Evolutionary conservation across 257 asterid genomes (phyloP).

Genomic region (Rubia yunnanensis): DNA sequence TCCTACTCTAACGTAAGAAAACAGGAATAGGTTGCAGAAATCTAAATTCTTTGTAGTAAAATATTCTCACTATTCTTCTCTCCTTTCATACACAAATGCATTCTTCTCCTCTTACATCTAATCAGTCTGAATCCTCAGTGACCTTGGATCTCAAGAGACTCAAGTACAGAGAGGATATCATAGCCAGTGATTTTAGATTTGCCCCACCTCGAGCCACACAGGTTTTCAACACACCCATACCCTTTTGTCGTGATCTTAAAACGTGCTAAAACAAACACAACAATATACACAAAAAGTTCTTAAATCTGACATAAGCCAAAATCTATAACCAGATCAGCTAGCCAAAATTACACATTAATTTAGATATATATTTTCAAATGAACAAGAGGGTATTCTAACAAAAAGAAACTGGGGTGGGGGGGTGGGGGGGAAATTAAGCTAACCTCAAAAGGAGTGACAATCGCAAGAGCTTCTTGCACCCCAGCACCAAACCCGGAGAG

Average conservation of each 20-base stretch:
- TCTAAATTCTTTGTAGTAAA: not conserved
- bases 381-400: not conserved
- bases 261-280: not conserved
- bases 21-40: not conserved
- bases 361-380: not conserved
- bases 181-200: not conserved
- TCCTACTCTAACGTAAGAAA: too few species aligned
- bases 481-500: conserved; percentile 97
- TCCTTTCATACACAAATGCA: not conserved
- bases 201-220: not conserved
- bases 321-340: not conserved
- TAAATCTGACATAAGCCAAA: not conserved
- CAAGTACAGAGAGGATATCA: not conserved
- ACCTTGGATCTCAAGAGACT: too few species aligned
- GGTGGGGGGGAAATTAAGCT: conserved; percentile 6
- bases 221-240: not conserved
- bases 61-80: not conserved
- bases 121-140: too few species aligned
- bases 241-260: not conserved
- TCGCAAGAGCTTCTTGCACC: conserved; percentile 86
- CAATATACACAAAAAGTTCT: not conserved
- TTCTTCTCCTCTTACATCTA: not conserved
- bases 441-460: conserved; percentile 98
- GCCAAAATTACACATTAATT: not conserved
- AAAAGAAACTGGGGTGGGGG: not conserved